These are phyloP conservation scores for Sistotremastrum suecicum DNA, from an alignment of 768 basidiomycete species.

Conservation along the genomic window DNA sequence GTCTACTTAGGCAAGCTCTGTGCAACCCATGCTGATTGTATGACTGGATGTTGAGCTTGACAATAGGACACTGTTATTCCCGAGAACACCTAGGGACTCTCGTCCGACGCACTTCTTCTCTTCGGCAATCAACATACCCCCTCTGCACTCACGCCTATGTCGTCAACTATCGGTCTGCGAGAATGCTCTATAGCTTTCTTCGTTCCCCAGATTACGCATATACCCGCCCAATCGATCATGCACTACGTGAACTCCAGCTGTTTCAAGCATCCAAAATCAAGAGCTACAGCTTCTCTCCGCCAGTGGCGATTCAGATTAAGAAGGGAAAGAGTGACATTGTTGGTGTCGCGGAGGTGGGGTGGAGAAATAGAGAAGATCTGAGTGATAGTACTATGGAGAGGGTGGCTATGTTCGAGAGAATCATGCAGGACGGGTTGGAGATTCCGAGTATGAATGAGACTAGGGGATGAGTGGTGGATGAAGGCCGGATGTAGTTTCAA, in stretches of 20 bases:
- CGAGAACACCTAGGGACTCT: slow-evolving; percentile 34
- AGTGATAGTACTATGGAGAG: slow-evolving; percentile 22
- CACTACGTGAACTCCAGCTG: slow-evolving; percentile 50
- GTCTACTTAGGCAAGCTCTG: slow-evolving; percentile 44
- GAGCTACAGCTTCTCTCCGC: too few relatives aligned
- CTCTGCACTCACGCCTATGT: slow-evolving; percentile 62
- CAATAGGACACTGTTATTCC: slow-evolving; percentile 67
- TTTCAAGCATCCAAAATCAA: slow-evolving; percentile 26
- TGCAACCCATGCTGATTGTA: too few relatives aligned
- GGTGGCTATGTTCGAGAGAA: slow-evolving; percentile 21
- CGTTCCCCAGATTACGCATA: slow-evolving; percentile 57
- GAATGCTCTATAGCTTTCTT: slow-evolving; percentile 41
- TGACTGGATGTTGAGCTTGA: background rate
- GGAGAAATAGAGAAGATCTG: slow-evolving; percentile 15
- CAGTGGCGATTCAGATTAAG: too few relatives aligned
- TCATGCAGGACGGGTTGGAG: background rate
- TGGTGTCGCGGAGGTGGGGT: slow-evolving; percentile 16
- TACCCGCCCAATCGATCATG: slow-evolving; percentile 66
- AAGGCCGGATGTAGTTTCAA: too few relatives aligned
- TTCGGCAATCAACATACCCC: background rate
- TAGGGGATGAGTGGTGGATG: too few relatives aligned
- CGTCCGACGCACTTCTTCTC: slow-evolving; percentile 16
- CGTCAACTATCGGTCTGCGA: slow-evolving; percentile 43
- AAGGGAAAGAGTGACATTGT: slow-evolving; percentile 17
- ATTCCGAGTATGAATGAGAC: too few relatives aligned